Conservation (phyloP, 1,139 yeast genomes). For the Lodderomyces beijingensis region DNA sequence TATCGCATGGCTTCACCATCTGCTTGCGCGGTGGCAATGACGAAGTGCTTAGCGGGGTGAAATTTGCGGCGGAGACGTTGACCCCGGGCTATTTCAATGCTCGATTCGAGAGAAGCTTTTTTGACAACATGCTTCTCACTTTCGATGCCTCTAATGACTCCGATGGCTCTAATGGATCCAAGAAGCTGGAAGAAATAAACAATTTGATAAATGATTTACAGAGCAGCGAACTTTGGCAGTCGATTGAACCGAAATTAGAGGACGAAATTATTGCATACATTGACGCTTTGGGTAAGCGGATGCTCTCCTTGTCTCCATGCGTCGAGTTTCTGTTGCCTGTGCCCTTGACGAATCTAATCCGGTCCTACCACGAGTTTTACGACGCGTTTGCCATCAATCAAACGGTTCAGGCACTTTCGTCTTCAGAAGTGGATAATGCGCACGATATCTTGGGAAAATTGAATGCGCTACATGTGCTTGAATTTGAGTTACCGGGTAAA, state of each 20-base stretch:
- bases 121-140: slow-evolving; percentile 31
- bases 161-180: slow-evolving; percentile 13
- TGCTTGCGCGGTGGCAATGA: slow-evolving; percentile 72
- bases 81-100: slow-evolving; percentile 72
- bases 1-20: slow-evolving; percentile 75
- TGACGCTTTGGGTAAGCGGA: slow-evolving; percentile 44
- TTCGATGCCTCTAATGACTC: not conserved
- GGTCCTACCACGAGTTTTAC: slow-evolving; percentile 45
- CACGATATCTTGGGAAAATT: not conserved
- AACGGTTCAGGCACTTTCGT: slow-evolving; percentile 19
- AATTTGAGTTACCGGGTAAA: slow-evolving; percentile 33
- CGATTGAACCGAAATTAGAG: slow-evolving; percentile 17
- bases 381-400: slow-evolving; percentile 25
- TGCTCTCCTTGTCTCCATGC: slow-evolving; percentile 72
- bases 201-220: slow-evolving; percentile 7
- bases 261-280: slow-evolving; percentile 45
- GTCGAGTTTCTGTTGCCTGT: slow-evolving; percentile 67
- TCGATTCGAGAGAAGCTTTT: slow-evolving; percentile 74
- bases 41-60: slow-evolving; percentile 58
- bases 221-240: slow-evolving; percentile 3
- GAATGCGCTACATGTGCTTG: slow-evolving; percentile 9
- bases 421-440: slow-evolving; percentile 13
- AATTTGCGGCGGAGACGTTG: slow-evolving; percentile 77
- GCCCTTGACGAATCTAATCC: slow-evolving; percentile 51
- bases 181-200: slow-evolving; percentile 10